Percentiles rank a stretch among this genome's conserved stretches.
phyloP scores from a whole-genome alignment of 2,329 filamentous ascomycete species.

The Stagonosporopsis tanaceti region DNA sequence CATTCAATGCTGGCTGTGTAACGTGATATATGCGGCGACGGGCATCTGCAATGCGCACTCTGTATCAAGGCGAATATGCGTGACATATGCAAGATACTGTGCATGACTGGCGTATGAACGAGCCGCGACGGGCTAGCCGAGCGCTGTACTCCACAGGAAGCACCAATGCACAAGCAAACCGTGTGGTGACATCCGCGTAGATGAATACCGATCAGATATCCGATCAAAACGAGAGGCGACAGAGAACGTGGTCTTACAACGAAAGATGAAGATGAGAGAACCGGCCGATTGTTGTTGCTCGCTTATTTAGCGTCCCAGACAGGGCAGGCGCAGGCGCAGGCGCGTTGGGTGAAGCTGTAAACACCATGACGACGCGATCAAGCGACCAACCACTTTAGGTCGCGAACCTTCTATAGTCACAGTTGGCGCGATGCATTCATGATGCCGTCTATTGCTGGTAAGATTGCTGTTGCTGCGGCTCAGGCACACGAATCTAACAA shows the following conservation, averaged over 20 bases:
- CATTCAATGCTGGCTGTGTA: slow-evolving; percentile 44
- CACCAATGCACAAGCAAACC: slow-evolving; percentile 4
- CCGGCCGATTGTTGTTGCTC: slow-evolving; percentile 16
- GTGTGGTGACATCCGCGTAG: slow-evolving; percentile 18
- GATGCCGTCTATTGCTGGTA: slow-evolving; percentile 46
- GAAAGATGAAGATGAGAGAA: slow-evolving; percentile 9
- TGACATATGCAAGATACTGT: slow-evolving; percentile 50
- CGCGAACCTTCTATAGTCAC: slow-evolving; percentile 23
- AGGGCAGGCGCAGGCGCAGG: slow-evolving; percentile 28
- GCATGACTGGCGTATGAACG: slow-evolving; percentile 37
- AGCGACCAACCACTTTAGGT: slow-evolving; percentile 17
- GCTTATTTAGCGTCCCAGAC: slow-evolving; percentile 35
- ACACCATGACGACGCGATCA: slow-evolving; percentile 37
- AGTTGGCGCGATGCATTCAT: slow-evolving; percentile 32
- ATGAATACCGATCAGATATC: slow-evolving; percentile 16
- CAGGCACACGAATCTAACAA: slow-evolving; percentile 33
- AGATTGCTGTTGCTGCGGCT: slow-evolving; percentile 16
- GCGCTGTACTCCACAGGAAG: slow-evolving; percentile 23
- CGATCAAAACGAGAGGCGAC: slow-evolving; percentile 18
- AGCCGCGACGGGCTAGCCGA: slow-evolving; percentile 30
- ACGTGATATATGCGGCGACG: slow-evolving; percentile 37
- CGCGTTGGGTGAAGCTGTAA: slow-evolving; percentile 34
- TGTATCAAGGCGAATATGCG: slow-evolving; percentile 46
- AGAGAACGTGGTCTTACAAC: slow-evolving; percentile 27
- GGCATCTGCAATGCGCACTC: slow-evolving; percentile 39